These are phyloP conservation scores for Cladorrhinum samala DNA, from an alignment of 495 filamentous ascomycete genomes.

Conservation along the genomic window DNA sequence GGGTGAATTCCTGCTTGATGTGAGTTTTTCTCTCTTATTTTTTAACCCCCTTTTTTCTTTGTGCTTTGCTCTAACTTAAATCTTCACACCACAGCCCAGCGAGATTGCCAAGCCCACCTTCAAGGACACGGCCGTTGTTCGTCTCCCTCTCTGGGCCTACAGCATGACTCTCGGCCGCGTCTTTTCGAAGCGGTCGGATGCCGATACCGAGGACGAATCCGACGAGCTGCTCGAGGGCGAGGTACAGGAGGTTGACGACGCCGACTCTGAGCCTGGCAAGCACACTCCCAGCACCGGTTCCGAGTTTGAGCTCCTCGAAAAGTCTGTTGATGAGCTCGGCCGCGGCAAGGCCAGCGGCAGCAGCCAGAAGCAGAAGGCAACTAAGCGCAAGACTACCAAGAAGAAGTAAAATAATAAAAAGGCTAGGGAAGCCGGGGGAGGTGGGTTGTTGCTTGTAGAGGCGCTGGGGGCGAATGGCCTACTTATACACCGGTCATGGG, in stretches of 20 bases:
- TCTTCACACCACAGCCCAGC: conserved; percentile 39
- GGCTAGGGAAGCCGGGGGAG: neutral
- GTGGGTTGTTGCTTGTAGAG: neutral
- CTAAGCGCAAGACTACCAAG: conserved; percentile 44
- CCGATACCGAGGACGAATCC: conserved; percentile 27
- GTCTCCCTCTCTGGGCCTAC: conserved; percentile 62
- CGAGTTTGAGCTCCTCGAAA: conserved; percentile 53
- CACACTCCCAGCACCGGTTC: conserved; percentile 42
- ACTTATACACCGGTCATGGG: too few relatives aligned
- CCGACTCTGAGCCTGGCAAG: conserved; percentile 33
- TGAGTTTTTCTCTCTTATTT: conserved; percentile 46
- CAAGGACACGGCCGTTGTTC: conserved; percentile 62
- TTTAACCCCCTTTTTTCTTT: neutral
- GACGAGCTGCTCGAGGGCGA: neutral
- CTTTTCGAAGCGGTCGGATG: conserved; percentile 31
- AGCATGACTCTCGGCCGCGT: conserved; percentile 50
- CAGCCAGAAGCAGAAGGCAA: conserved; percentile 36
- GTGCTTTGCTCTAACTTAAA: neutral
- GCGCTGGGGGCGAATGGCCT: too few relatives aligned
- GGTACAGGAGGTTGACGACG: conserved; percentile 24
- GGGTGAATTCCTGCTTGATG: conserved; percentile 78
- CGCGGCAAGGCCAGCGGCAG: conserved; percentile 37
- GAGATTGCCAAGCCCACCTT: conserved; percentile 61
- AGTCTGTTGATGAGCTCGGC: conserved; percentile 39
- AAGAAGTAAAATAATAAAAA: conserved; percentile 30